phyloP scores from a whole-genome alignment of 306 rosid genomes.

The Cicer bijugum region DNA sequence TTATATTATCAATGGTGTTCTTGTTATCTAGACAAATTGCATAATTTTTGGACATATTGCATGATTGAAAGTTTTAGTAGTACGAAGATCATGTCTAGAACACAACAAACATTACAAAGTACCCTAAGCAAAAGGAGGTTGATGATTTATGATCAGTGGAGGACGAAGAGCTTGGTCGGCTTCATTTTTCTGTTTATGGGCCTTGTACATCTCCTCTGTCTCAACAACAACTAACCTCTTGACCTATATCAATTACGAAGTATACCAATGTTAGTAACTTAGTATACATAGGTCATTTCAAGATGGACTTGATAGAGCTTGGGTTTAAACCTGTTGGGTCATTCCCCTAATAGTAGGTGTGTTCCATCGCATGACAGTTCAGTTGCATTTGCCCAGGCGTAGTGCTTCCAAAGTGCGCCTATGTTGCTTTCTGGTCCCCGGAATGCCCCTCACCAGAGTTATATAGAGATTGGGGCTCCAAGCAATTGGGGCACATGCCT shows the following conservation, averaged over 20 bases:
- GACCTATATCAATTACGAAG: slow-evolving; percentile 56
- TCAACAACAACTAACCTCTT: slow-evolving; percentile 86
- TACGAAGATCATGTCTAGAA: slow-evolving; percentile 42
- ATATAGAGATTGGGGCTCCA: slow-evolving; percentile 86
- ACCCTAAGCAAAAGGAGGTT: slow-evolving; percentile 57
- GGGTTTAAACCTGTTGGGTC: slow-evolving; percentile 76
- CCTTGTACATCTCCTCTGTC: slow-evolving; percentile 88
- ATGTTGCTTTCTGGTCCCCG: slow-evolving; percentile 90
- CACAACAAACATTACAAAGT: slow-evolving; percentile 46
- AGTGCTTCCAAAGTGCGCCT: slow-evolving; percentile 91
- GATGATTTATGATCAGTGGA: slow-evolving; percentile 73
- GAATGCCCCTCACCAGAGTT: slow-evolving; percentile 91
- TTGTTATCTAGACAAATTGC: too few species aligned
- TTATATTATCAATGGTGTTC: too few species aligned
- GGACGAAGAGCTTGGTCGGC: slow-evolving; percentile 65
- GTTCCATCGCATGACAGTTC: slow-evolving; percentile 95
- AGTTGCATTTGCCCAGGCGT: slow-evolving; percentile 77
- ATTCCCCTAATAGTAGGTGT: slow-evolving; percentile 92
- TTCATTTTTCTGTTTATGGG: slow-evolving; percentile 72
- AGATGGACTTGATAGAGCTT: slow-evolving; percentile 11
- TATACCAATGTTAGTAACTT: slow-evolving; percentile 33
- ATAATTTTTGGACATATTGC: too few species aligned
- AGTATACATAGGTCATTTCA: slow-evolving; percentile 11
- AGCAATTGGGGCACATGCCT: slow-evolving; percentile 78
- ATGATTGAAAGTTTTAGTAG: slow-evolving; percentile 36